phyloP scores from a whole-genome alignment of 1,139 yeast genomes.

The Tardiomyces blankii region DNA sequence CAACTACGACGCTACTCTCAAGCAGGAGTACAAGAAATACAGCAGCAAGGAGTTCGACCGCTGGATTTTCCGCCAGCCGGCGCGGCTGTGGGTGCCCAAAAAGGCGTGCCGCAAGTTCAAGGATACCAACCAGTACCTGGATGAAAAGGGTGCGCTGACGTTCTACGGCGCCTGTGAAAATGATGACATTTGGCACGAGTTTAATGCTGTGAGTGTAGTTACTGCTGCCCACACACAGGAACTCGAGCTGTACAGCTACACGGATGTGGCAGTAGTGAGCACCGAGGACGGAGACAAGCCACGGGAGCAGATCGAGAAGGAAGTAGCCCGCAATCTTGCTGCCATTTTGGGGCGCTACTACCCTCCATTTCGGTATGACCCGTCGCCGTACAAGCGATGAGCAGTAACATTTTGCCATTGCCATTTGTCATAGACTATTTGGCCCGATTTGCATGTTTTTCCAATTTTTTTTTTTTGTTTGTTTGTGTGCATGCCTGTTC shows the following conservation, averaged over 20 bases:
- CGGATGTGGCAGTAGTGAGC: too few relatives aligned
- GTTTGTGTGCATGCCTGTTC: too few relatives aligned
- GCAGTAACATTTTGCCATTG: too few relatives aligned
- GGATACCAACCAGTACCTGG: slow-evolving; percentile 9
- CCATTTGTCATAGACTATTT: too few relatives aligned
- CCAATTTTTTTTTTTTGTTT: too few relatives aligned
- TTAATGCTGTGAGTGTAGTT: slow-evolving; percentile 12
- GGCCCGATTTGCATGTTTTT: too few relatives aligned
- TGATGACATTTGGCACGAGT: slow-evolving; percentile 13
- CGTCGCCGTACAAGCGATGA: slow-evolving; percentile 1
- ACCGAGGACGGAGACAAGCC: too few relatives aligned
- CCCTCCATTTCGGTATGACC: slow-evolving; percentile 12
- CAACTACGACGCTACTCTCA: slow-evolving; percentile 23
- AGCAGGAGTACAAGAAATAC: slow-evolving; percentile 21
- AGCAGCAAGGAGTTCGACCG: slow-evolving; percentile 3
- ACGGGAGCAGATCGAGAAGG: slow-evolving; percentile 6
- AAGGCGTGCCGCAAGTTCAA: slow-evolving; percentile 12
- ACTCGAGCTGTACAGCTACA: slow-evolving; percentile 6
- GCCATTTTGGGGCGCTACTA: slow-evolving; percentile 6
- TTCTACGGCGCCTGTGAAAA: slow-evolving; percentile 20
- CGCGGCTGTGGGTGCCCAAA: slow-evolving; percentile 8
- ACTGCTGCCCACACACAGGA: slow-evolving; percentile 15
- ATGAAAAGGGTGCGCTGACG: slow-evolving; percentile 11
- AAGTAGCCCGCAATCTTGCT: slow-evolving; percentile 7
- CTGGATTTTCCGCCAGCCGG: slow-evolving; percentile 27